Conservation (phyloP, 306 rosid species). For the Arachis hypogaea region DNA sequence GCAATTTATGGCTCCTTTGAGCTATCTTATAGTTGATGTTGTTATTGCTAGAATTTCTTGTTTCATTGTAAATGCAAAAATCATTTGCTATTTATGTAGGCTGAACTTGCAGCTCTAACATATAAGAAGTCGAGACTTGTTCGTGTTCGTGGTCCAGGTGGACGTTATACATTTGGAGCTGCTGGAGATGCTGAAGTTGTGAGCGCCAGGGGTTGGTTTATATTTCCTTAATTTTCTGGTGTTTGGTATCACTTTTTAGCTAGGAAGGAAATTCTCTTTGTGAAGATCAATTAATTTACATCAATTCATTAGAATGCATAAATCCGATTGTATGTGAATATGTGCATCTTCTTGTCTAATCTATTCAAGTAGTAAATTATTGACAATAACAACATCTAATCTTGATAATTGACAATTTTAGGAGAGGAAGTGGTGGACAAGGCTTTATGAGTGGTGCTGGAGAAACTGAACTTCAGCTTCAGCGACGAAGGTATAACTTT, state of each 20-base stretch:
- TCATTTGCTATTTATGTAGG: slow-evolving; percentile 50
- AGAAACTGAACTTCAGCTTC: slow-evolving; percentile 98
- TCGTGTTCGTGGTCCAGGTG: slow-evolving; percentile 66
- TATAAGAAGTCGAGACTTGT: slow-evolving; percentile 89
- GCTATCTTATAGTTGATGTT: neutral
- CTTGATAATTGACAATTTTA: slow-evolving; percentile 43
- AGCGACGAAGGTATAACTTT: slow-evolving; percentile 72
- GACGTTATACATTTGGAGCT: slow-evolving; percentile 77
- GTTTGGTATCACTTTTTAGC: slow-evolving; percentile 6
- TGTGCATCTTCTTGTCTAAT: slow-evolving; percentile 18
- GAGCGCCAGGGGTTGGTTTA: slow-evolving; percentile 80
- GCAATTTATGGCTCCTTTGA: slow-evolving; percentile 1
- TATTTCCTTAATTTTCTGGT: slow-evolving; percentile 19
- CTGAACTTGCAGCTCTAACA: slow-evolving; percentile 88
- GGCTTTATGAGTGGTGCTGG: slow-evolving; percentile 98
- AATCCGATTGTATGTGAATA: neutral
- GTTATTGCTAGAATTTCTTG: slow-evolving; percentile 8
- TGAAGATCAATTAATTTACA: neutral
- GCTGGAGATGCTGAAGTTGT: slow-evolving; percentile 88
- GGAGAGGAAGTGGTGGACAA: slow-evolving; percentile 96
- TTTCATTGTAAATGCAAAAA: slow-evolving; percentile 23
- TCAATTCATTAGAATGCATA: neutral
- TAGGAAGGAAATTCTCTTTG: neutral
- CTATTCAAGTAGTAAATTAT: slow-evolving; percentile 13
- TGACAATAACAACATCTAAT: slow-evolving; percentile 27